These are phyloP conservation scores for Solanum rostratum DNA, from an alignment of 257 asterid genomes.

Conservation along the genomic window DNA sequence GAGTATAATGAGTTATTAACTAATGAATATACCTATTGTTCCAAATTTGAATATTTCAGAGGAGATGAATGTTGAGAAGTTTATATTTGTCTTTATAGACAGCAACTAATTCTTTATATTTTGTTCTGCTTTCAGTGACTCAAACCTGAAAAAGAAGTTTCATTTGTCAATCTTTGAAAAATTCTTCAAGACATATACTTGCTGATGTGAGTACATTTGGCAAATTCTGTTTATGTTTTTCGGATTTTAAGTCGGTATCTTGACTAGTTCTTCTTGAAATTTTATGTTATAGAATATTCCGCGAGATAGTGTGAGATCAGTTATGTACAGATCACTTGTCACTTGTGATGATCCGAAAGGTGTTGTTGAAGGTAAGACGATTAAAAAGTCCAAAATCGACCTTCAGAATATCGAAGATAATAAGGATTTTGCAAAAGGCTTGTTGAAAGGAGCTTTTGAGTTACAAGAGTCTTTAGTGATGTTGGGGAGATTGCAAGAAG, in stretches of 20 bases:
- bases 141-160: not conserved
- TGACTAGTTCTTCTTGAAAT: constrained; percentile 18
- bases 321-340: constrained; percentile 51
- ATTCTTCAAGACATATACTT: constrained; percentile 7
- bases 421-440: constrained; percentile 30
- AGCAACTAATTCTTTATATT: constrained; percentile 24
- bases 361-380: constrained; percentile 45
- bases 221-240: constrained; percentile 8
- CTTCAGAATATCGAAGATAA: constrained; percentile 15
- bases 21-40: not conserved
- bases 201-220: constrained; percentile 14
- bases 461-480: constrained; percentile 46
- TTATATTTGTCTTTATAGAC: constrained; percentile 11
- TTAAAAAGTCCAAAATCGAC: constrained; percentile 31
- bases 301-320: constrained; percentile 53
- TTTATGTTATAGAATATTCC: constrained; percentile 40
- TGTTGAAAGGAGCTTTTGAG: constrained; percentile 60
- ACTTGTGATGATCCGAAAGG: constrained; percentile 73
- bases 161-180: constrained; percentile 3
- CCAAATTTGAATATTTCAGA: constrained; percentile 13
- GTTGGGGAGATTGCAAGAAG: constrained; percentile 55
- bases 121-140: constrained; percentile 7
- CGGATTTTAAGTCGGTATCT: not conserved
- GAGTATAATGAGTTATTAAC: not conserved
- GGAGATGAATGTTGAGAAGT: not conserved